Evolutionary conservation across 2,329 filamentous ascomycete species (phyloP), one percentile per base, ranked within the genome.

Genomic region (Beauveria bassiana): DNA sequence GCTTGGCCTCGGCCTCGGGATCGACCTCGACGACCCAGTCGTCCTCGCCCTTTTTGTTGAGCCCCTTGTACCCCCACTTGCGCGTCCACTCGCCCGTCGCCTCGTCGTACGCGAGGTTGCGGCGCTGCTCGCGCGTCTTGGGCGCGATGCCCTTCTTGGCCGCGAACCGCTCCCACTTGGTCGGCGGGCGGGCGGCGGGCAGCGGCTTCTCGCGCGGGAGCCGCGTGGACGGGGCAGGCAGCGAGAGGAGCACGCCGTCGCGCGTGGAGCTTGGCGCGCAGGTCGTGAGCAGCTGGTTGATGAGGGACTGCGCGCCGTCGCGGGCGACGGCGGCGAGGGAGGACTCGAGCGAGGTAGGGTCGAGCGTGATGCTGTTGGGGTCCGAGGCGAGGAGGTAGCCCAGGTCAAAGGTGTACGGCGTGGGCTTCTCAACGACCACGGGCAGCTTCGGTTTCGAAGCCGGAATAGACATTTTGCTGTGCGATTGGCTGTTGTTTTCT

Each of bases 151-250:
- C 95, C 83, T 97, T 96, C 85, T 96, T 96, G 75, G 87, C 89
- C 51, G 95, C 95, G 78, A 99, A 99, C 70, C 88, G 86, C 79
- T 96, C 88, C 95, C 95, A 99, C 75, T 92, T 96, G 63, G 93
- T 98, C 67, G 88, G 88, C 62, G 87, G 80, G 78, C 93, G 95
- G 67, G 86, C 83, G 61, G 86, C 82, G 1, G 95, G 95, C 9
- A 98, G 80, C 10, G 91, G 91, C 77, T 99, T 98, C 78, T 97
- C 93, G 68, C 95, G 89, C 26, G 95, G 95, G 4, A 98, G 81
- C 0, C 80, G 75, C 1, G 89, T 96, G 22, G 83, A 78, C 0
- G 86, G 80, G 0, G 82, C 74, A 0, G 95, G 95, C 0, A 99
- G 87, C 18, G 84, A 81, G 59, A 98, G 85, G 55, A 93, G 85